Base-by-base conservation (phyloP, 2,329 filamentous ascomycete species). In the Coniochaeta ligniaria region DNA sequence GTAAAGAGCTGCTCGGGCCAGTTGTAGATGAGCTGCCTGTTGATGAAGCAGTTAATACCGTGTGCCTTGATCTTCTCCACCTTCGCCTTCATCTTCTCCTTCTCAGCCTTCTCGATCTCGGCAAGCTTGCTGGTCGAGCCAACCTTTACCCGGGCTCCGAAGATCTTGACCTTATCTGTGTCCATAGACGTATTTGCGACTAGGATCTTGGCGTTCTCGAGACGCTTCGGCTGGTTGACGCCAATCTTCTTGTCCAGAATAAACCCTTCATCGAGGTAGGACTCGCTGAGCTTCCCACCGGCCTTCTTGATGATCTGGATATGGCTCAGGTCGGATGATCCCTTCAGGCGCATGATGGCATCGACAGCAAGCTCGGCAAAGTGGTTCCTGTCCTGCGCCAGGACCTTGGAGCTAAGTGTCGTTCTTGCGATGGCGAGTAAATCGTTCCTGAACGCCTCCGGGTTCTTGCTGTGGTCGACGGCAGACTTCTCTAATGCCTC, bases 231-330 rank as follows among this genome's bases (percentile, higher is more conserved):
- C 77, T 99, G 95, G 81, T 98, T 98, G 61, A 98, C 94, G 67
- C 95, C 95, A 66, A 99, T 96, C 80, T 94, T 96, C 85, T 99
- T 99, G 80, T 99, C 95, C 60, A 99, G 81, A 71, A 99, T 98
- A 80, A 99, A 99, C 6, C 95, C 95, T 70, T 97, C 92, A 72
- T 99, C 95, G 47, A 99, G 83, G 77, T 99, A 99, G 14, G 94
- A 98, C 75, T 99, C 95, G 74, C 88, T 95, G 62, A 99, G 86
- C 83, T 98, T 99, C 69, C 95, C 95, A 68, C 95, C 95, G 2
- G 94, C 90, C 83, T 99, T 99, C 83, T 99, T 99, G 81, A 99
- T 99, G 71, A 99, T 93, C 76, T 99, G 95, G 66, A 99, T 99
- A 73, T 98, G 93, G 74, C 91, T 97, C 60, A 99, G 86, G 74